These are phyloP conservation scores for Euphorbia tirucalli DNA, from an alignment of 345 rosid species.

Conservation along the genomic window DNA sequence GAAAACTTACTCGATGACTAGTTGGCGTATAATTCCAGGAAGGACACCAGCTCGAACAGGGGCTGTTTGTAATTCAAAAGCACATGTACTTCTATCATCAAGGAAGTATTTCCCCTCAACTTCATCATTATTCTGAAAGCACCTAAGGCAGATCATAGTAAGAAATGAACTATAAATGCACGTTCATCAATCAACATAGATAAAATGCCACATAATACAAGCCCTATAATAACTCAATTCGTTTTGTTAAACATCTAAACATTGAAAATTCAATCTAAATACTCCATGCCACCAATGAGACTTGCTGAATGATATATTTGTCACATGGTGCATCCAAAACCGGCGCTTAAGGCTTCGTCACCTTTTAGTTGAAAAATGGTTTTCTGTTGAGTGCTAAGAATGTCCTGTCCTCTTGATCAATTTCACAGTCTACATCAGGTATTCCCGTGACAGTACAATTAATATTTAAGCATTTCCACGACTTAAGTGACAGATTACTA, in stretches of 20 bases:
- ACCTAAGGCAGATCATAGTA: conserved; percentile 7
- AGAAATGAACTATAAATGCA: conserved; percentile 1
- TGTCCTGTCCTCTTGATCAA: background rate
- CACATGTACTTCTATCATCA: too few species aligned
- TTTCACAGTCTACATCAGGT: background rate
- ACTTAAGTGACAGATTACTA: too few species aligned
- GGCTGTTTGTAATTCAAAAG: conserved; percentile 78
- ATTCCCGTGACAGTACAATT: background rate
- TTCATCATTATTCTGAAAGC: conserved; percentile 36
- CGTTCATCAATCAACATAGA: background rate
- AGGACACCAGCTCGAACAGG: conserved; percentile 76
- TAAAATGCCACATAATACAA: background rate
- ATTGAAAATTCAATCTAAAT: background rate
- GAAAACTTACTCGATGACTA: conserved; percentile 73
- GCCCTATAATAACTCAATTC: background rate
- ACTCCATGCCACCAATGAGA: background rate
- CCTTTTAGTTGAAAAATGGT: background rate
- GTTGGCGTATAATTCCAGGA: conserved; percentile 77
- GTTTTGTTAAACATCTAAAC: background rate
- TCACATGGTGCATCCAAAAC: background rate
- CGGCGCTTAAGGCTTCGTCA: too few species aligned
- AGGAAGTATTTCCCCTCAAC: conserved; percentile 17
- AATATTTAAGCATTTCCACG: too few species aligned
- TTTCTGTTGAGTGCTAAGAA: background rate
- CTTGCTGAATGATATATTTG: background rate